Base-by-base conservation (phyloP, 306 rosid genomes). In the Lathyrus aphaca region DNA sequence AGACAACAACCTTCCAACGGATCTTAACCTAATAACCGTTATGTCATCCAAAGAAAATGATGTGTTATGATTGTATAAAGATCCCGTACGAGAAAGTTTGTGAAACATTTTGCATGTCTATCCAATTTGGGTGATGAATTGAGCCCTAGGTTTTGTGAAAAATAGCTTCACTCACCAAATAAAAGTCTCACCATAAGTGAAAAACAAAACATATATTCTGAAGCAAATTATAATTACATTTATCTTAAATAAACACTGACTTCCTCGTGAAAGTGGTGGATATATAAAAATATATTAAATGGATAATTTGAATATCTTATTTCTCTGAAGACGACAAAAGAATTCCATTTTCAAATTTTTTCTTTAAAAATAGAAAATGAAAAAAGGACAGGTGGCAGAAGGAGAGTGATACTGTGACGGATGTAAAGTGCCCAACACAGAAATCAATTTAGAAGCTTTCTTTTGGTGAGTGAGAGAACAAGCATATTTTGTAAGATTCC, bases 341-440 rank as follows among this genome's bases (percentile, higher is more conserved):
- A 23, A 11, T 11, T 1, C 6, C 3, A 48, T 4, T 18, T 48
- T 15, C 16, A 12, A 5, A 11, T 1, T 21, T 21, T 11, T 6
- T 6, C 9, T 54, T 54, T 6, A 23, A 12, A 27, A 27, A 55
- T 25, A 21, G 13, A 10, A 9, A 48, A 18, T 0, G 1, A 1
- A 56, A 27, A 56, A 8, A 0, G 10, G 68, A 74, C 85, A 77
- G 67, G 74, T 77, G 85, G 67, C 77, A 51, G 16, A 5, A 64
- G n/a, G 37, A 69, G 14, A 49, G 72, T 3, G 30, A 25, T 69
- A 25, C 70, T 77, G 79, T 77, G 66, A 81, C 54, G 64, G 13
- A 57, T 13, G 61, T 13, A 68, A 68, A 11, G 44, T 56, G 51
- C 72, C 50, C 75, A 67, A 72, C 72, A 66, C 56, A 21, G 9